Evolutionary conservation across 495 filamentous ascomycete species (phyloP), one percentile per base, ranked within the genome.

Genomic region (Cairneyella variabilis): DNA sequence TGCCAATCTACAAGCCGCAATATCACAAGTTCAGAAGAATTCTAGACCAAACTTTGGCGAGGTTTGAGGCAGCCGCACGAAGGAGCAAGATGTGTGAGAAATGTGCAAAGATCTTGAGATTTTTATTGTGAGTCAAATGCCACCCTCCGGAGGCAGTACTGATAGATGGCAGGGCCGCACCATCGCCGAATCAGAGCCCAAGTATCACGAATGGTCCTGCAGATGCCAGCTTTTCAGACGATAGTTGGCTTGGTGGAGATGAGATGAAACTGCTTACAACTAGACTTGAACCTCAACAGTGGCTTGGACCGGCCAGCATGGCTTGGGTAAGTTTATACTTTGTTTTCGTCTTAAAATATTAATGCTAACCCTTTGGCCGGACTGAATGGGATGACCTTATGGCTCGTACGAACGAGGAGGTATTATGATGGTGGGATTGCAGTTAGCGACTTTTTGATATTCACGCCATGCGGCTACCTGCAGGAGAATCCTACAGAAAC

Each of bases 41-140:
- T n/a, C 50, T 53, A 17, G 40, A 38, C 7, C 14, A 45, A 9
- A 38, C 28, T 2, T 45, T 53, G 10, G 20, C 17, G 10, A 44
- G 50, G 10, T 45, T 53, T 16, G 27, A 53, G 30, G 11, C 22
- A 12, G 16, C 27, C 17, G 40, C 32, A 11, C 6, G 12, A n/a
- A 53, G 50, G 18, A 53, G 50, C 32, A 43, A 34, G 27, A 53
- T 53, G n/a, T 53, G 25, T 44, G 26, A 20, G 48, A 51, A 51
- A 17, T 34, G 21, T 16, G n/a, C 48, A 27, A 51, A 16, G 48
- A 51, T 51, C 18, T 28, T 51, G 48, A 51, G 25, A 17, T 41
- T 51, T 30, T 43, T 51, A 25, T n/a, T 51, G 48, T 42, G n/a
- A n/a, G n/a, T n/a, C n/a, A n/a, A n/a, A 42, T 3, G 46, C 38